Evolutionary conservation across 306 rosid species (phyloP), one percentile per base, ranked within the genome.

Genomic region (Elaeagnus macrophylla): DNA sequence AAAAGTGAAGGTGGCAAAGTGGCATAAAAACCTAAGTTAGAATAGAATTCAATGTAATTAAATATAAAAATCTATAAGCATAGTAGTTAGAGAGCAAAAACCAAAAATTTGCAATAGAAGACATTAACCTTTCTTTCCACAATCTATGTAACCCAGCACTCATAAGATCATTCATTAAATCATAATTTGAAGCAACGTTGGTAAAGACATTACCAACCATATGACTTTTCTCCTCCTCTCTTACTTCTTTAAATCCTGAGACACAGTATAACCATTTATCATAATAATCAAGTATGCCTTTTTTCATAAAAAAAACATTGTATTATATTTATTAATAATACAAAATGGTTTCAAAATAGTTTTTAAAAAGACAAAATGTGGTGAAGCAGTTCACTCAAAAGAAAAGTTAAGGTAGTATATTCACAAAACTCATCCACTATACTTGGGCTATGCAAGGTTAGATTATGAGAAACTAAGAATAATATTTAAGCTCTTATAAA

Each of bases 101-200:
- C 61, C 57, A 9, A 14, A 70, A 48, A 47, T 12, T 12, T 3
- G 65, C 11, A 48, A 32, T 46, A 36, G 12, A 37, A 54, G 3
- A 49, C 47, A 20, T 48, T 19, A 65, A 87, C 99, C 89, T 91
- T 36, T 91, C 99, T 77, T 91, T 91, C 99, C 99, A 91, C 66
- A 91, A 62, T 80, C 99, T 80, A 52, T 91, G 99, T 57, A 91
- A 73, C 53, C 99, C 99, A 55, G 62, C 89, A 70, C 94, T 91
- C 99, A 87, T 91, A 43, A 87, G 64, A 74, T 91, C 99, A 59
- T 91, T 91, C 99, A 91, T 91, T 51, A 78, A 47, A 70, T 91
- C 99, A 18, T 87, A 87, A 51, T 46, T 87, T n/a, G 87, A 72
- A 66, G 99, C 95, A 69, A 87, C 99, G 53, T 53, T 91, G 49